Percentiles rank a stretch among this genome's conserved stretches.
These are phyloP conservation scores for Neurospora sp. DNA, from an alignment of 495 filamentous ascomycete genomes.

Conservation along the genomic window DNA sequence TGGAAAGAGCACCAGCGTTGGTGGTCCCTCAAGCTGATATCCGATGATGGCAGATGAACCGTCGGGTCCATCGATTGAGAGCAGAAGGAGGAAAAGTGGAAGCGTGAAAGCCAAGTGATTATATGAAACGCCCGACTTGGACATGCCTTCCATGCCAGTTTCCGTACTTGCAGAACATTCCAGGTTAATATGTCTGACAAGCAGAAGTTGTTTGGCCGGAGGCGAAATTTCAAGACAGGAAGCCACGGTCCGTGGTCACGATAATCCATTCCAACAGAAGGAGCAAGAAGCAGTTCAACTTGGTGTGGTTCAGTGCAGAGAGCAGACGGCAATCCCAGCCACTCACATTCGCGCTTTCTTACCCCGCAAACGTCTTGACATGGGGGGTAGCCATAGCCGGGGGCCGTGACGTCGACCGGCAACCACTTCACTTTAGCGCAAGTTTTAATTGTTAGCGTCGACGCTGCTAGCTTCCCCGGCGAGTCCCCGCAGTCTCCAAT, in stretches of 20 bases:
- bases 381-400: conserved; percentile 5
- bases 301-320: not conserved
- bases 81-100: not conserved
- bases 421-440: conserved; percentile 2
- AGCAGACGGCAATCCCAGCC: not conserved
- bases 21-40: not conserved
- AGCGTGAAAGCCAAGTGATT: not conserved
- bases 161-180: not conserved
- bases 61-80: not conserved
- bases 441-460: conserved; percentile 9
- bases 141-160: not conserved
- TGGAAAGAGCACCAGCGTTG: not conserved
- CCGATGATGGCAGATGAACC: not conserved
- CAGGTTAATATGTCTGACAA: not conserved
- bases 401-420: conserved; percentile 18
- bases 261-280: not conserved
- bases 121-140: not conserved
- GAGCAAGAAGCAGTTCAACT: not conserved
- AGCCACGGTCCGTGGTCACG: not conserved
- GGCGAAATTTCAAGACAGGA: not conserved
- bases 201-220: not conserved
- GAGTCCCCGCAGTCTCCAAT: not conserved
- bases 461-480: not conserved
- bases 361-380: conserved; percentile 19
- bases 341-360: conserved; percentile 1